Evolutionary conservation across 164 flowering plant genomes (phyloP).

Genomic region (Kalanchoe fedtschenkoi): DNA sequence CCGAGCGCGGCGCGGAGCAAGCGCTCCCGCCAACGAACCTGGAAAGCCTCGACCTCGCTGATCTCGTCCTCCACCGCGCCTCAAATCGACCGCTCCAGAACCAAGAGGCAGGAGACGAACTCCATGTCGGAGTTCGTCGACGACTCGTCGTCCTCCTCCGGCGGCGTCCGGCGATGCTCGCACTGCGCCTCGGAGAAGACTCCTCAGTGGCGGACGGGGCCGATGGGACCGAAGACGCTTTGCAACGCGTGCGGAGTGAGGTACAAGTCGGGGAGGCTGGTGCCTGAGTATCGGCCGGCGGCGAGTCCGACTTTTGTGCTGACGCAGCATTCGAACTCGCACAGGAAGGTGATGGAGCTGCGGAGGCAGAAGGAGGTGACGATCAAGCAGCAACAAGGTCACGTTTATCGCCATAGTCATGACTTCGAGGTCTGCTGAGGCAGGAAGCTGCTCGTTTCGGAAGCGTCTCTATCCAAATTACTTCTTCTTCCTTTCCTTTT

Average conservation of each 20-base stretch:
- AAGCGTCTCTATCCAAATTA: not conserved
- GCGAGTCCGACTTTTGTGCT: constrained; percentile 58
- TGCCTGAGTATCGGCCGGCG: constrained; percentile 64
- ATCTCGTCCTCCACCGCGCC: not conserved
- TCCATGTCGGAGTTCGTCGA: not conserved
- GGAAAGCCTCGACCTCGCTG: not conserved
- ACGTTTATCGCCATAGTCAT: constrained; percentile 13
- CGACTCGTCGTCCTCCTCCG: constrained; percentile 7
- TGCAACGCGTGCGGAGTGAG: constrained; percentile 66
- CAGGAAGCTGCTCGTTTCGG: not conserved
- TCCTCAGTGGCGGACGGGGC: constrained; percentile 69
- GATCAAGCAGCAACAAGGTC: constrained; percentile 14
- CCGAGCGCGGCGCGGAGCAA: constrained; percentile 30
- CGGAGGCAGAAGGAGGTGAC: constrained; percentile 41
- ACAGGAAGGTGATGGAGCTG: constrained; percentile 60
- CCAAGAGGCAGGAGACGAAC: not conserved
- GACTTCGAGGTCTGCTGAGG: constrained; percentile 41
- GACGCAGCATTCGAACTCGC: constrained; percentile 58
- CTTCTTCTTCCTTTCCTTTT: not conserved
- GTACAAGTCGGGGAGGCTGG: constrained; percentile 58
- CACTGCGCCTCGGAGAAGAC: constrained; percentile 66
- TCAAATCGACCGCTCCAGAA: not conserved
- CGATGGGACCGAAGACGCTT: constrained; percentile 54
- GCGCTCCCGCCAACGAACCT: constrained; percentile 14
- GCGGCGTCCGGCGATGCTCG: constrained; percentile 31